Percentiles rank a stretch among this genome's conserved stretches.
Evolutionary conservation across 202 grass and related monocot genomes (phyloP).

Genomic region (Saccharum hybrid): DNA sequence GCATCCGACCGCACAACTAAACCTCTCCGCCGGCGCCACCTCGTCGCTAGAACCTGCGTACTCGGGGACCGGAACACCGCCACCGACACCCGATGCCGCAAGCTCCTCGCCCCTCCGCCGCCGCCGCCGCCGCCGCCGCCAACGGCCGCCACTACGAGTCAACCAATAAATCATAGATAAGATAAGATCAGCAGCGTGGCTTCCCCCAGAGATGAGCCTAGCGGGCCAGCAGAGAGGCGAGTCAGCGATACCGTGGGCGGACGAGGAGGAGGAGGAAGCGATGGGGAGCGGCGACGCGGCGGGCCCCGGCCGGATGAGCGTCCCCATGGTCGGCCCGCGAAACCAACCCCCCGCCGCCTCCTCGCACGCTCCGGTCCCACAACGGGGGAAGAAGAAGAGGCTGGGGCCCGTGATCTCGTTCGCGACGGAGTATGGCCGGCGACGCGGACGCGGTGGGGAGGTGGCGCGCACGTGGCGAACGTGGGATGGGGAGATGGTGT

Average conservation of each 20-base stretch:
- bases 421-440: slow-evolving; percentile 13
- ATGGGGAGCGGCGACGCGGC: background rate
- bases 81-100: slow-evolving; percentile 36
- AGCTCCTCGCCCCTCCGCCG: slow-evolving; percentile 17
- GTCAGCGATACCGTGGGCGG: slow-evolving; percentile 43
- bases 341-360: background rate
- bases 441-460: background rate
- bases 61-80: slow-evolving; percentile 30
- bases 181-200: slow-evolving; percentile 19
- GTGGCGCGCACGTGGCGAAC: slow-evolving; percentile 55
- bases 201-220: no score
- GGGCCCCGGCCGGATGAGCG: slow-evolving; percentile 31
- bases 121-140: background rate
- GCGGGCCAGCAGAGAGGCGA: background rate
- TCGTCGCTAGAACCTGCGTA: slow-evolving; percentile 36
- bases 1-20: slow-evolving; percentile 48
- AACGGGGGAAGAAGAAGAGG: no score
- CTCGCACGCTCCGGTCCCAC: background rate
- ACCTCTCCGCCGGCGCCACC: slow-evolving; percentile 39
- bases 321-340: slow-evolving; percentile 37
- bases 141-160: slow-evolving; percentile 28
- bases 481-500: slow-evolving; percentile 20
- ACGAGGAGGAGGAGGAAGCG: background rate
- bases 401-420: background rate
- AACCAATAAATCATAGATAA: background rate